Evolutionary conservation across 208 protist species (phyloP).

Genomic region (Porcisia deanei): DNA sequence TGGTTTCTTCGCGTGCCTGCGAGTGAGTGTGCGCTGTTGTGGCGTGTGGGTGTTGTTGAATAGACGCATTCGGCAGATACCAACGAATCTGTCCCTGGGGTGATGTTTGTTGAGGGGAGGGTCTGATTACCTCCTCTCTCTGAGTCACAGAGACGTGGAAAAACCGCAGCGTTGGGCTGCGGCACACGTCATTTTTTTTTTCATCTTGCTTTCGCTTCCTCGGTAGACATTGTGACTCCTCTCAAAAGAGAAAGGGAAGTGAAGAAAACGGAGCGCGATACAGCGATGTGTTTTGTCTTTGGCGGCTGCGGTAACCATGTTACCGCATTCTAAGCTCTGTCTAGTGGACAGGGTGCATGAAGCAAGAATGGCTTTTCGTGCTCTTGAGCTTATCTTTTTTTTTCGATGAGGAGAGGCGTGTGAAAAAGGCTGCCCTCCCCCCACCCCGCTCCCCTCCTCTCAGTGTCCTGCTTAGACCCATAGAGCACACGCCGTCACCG

Average conservation of each 20-base stretch:
- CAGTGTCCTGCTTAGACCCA: neutral
- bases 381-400: neutral
- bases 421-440: neutral
- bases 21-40: neutral
- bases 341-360: neutral
- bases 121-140: neutral
- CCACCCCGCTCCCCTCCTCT: neutral
- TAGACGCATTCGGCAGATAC: neutral
- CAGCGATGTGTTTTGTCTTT: neutral
- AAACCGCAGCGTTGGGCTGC: neutral
- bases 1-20: neutral
- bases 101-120: neutral
- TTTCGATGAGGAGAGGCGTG: neutral
- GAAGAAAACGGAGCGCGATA: neutral
- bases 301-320: neutral
- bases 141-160: neutral
- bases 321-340: slow-evolving; percentile 1
- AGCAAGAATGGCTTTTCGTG: neutral
- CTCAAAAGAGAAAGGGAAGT: neutral
- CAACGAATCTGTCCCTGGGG: neutral
- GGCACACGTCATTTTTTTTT: neutral
- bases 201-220: neutral
- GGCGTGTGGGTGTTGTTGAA: neutral
- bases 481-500: neutral
- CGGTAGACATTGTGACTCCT: neutral